Conservation (phyloP, 2,329 filamentous ascomycete genomes). For the Fusarium humuli region DNA sequence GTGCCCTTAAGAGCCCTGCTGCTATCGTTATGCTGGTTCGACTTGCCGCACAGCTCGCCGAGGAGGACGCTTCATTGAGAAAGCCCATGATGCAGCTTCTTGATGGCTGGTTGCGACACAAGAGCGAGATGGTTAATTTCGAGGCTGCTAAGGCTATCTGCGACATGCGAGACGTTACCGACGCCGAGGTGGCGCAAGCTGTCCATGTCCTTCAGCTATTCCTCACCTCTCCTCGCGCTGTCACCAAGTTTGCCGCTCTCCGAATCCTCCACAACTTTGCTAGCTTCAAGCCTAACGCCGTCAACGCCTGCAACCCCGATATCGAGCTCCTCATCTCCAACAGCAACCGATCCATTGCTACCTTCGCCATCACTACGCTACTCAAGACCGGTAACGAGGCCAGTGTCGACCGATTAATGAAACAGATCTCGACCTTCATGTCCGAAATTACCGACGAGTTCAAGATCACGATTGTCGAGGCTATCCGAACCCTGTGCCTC, state of each 20-base stretch:
- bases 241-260: conserved; percentile 97
- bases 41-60: conserved; percentile 90
- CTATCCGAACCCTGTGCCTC: conserved; percentile 93
- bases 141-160: conserved; percentile 98
- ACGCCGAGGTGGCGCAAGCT: conserved; percentile 89
- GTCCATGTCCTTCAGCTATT: conserved; percentile 97
- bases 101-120: conserved; percentile 96
- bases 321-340: conserved; percentile 98
- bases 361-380: conserved; percentile 96
- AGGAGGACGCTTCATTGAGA: conserved; percentile 88
- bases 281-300: conserved; percentile 93
- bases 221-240: conserved; percentile 92
- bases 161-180: conserved; percentile 91
- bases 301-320: conserved; percentile 94
- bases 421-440: conserved; percentile 98
- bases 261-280: conserved; percentile 97
- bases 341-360: conserved; percentile 96
- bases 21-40: conserved; percentile 93
- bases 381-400: conserved; percentile 98
- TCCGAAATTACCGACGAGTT: conserved; percentile 99
- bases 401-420: conserved; percentile 96
- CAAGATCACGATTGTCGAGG: conserved; percentile 99
- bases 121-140: conserved; percentile 99
- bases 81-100: conserved; percentile 98
- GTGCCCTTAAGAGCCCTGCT: conserved; percentile 93